Evolutionary conservation across 2,329 filamentous ascomycete genomes (phyloP), one percentile per base, ranked within the genome.

Genomic region (Escovopsis sp.): DNA sequence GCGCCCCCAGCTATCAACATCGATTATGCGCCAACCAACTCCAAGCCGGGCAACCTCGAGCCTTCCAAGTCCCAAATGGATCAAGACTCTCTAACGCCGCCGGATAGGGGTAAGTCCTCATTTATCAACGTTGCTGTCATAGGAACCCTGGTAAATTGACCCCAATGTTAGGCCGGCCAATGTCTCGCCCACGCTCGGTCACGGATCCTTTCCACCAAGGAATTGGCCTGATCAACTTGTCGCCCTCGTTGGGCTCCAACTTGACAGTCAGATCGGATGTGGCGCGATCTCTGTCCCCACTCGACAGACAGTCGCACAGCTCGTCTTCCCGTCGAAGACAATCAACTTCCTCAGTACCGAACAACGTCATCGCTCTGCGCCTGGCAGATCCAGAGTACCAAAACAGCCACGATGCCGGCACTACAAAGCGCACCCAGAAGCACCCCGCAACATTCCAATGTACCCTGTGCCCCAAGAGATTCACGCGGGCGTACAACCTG

Each of bases 401-500:
- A 43, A 78, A 76, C 23, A 72, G 75, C 4, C 73, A 74, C 42
- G 67, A 73, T 11, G 67, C 67, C 37, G 77, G 80, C 39, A 72
- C 69, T 34, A 65, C 77, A 6, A 93, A 91, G 59, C 80, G 91
- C n/a, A 80, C 86, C 1, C 91, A 98, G 60, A 98, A 98, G 57
- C 91, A 98, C 53, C 91, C 91, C 0, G 91, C 91, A 6, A 98
- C 88, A 0, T 98, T 96, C 64, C 88, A 96, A 57, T 98, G 91
- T 60, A 84, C 66, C 9, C 68, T 96, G 8, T 98, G 91, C 53
- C 88, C 91, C 0, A 98, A 98, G 62, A 79, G 86, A 12, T 98
- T 98, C 57, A 98, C 91, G 0, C 77, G 91, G 44, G 91, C 91
- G 0, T 98, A 98, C 65, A 98, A 98, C 56, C 67, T 98, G 43